These are phyloP conservation scores for Colletotrichum neosansevieriae DNA, from an alignment of 2,329 filamentous ascomycete species.

Conservation along the genomic window DNA sequence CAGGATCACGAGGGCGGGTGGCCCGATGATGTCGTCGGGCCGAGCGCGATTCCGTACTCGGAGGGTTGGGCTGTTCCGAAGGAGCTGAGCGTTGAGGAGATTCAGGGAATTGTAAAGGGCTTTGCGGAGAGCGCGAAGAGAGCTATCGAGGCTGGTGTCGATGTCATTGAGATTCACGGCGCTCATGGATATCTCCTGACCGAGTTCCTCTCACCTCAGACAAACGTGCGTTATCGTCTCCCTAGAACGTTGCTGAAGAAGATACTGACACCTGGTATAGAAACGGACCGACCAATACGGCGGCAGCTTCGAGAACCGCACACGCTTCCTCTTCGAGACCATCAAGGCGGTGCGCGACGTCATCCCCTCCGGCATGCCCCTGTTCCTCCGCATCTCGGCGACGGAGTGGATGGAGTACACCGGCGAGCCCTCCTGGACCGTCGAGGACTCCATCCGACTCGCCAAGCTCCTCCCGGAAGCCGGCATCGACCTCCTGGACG, in stretches of 20 bases:
- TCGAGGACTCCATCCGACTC: constrained; percentile 75
- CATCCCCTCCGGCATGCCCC: constrained; percentile 66
- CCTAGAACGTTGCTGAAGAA: not conserved
- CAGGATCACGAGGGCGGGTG: constrained; percentile 65
- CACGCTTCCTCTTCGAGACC: constrained; percentile 69
- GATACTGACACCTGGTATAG: constrained; percentile 44
- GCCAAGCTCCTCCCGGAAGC: constrained; percentile 76
- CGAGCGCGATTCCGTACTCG: constrained; percentile 69
- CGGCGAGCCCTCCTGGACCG: constrained; percentile 69
- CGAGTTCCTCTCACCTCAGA: constrained; percentile 72
- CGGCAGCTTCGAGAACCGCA: constrained; percentile 74
- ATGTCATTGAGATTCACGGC: constrained; percentile 77
- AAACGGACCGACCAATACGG: constrained; percentile 74
- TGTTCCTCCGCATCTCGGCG: constrained; percentile 70
- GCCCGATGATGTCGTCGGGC: constrained; percentile 66
- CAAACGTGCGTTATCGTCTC: constrained; percentile 57
- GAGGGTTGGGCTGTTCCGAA: constrained; percentile 71
- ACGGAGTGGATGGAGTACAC: constrained; percentile 72
- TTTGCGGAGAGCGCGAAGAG: constrained; percentile 71
- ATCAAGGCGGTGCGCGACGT: constrained; percentile 62
- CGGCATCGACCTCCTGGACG: constrained; percentile 87
- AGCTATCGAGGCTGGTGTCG: constrained; percentile 77
- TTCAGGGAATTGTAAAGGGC: constrained; percentile 71
- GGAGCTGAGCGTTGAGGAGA: constrained; percentile 77
- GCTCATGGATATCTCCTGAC: constrained; percentile 77